A percentile compares a stretch with the other conserved stretches of the same genome.
These are phyloP conservation scores for Cercospora sojina DNA, from an alignment of 2,329 filamentous ascomycete species.

Conservation along the genomic window DNA sequence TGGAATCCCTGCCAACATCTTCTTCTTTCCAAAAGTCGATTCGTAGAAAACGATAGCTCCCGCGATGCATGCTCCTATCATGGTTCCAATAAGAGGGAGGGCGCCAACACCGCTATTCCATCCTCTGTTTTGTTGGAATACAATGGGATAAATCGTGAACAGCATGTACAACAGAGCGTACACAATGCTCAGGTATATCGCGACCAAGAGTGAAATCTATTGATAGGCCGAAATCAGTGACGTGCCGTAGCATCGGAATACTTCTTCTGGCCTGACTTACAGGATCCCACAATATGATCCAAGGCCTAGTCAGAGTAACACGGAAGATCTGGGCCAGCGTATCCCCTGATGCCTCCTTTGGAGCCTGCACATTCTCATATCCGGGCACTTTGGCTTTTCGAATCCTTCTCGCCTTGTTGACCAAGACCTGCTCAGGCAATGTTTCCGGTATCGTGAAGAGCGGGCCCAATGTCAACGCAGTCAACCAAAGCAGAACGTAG, in stretches of 20 bases:
- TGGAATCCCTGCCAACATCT: constrained; percentile 38
- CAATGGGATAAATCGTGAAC: constrained; percentile 51
- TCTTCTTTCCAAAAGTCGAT: constrained; percentile 42
- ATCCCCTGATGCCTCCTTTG: constrained; percentile 49
- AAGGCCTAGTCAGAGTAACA: constrained; percentile 54
- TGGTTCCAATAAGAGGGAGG: constrained; percentile 52
- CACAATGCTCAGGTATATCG: constrained; percentile 55
- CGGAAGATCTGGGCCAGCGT: constrained; percentile 49
- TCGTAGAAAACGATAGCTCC: constrained; percentile 45
- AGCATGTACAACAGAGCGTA: constrained; percentile 59
- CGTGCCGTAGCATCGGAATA: not conserved
- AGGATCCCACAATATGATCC: constrained; percentile 55
- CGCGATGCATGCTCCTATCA: constrained; percentile 51
- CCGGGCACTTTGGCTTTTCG: constrained; percentile 50
- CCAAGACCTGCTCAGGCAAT: constrained; percentile 51
- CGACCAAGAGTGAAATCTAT: constrained; percentile 51
- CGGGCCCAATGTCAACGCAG: constrained; percentile 34
- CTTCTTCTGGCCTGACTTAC: not conserved
- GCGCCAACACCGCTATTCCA: constrained; percentile 57
- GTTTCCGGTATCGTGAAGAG: constrained; percentile 61
- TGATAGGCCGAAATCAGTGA: not conserved
- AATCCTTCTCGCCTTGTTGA: constrained; percentile 55
- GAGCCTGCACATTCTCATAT: constrained; percentile 54
- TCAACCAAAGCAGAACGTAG: constrained; percentile 45
- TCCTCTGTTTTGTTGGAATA: constrained; percentile 54